Base-by-base conservation (phyloP, 1,284 basidiomycete species). In the Erythrobasidium hasegawianum region DNA sequence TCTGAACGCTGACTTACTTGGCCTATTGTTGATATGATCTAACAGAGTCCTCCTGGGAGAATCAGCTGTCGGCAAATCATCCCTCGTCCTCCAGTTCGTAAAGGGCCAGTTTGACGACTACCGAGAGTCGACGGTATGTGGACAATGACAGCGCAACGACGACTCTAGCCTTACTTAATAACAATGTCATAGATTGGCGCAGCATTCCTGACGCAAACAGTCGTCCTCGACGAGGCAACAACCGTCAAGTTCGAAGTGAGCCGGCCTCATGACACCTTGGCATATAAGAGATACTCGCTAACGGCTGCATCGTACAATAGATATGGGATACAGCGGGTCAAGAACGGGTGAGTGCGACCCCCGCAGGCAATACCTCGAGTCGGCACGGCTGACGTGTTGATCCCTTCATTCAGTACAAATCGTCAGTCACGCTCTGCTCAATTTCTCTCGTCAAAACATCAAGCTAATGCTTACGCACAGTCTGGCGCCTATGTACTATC, bases 41-140 rank as follows among this genome's bases (percentile, higher is more conserved):
- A 8, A 57, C 55, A 65, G 62, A 22, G 62, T 65, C 26, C 62
- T 65, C 43, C 62, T 73, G 90, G 92, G 94, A 75, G 94, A 97
- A 81, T 95, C 91, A 52, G 93, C 95, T 52, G 94, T 97, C 50
- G 94, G 94, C 67, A 97, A 97, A 83, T 96, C 92, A 69, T 94
- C 90, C 80, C 80, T 97, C 68, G 95, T 97, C 61, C 81, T 97
- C 71, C 84, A 93, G 67, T 97, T 97, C 75, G 94, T 97, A 72
- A 90, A 95, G 79, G 89, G 96, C 78, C 93, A 97, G 77, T 97
- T 97, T 74, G 93, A 96, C 73, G 94, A 97, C 79, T 97, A 95
- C 78, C 83, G 94, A 81, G 93, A 90, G 79, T 69, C 27, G 33
- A 53, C 64, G 53, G 55, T 58, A 41, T 18, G 27, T 64, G 57